Evolutionary conservation across 148 eudicot species (phyloP).

Genomic region (Pharnaceum exiguum): DNA sequence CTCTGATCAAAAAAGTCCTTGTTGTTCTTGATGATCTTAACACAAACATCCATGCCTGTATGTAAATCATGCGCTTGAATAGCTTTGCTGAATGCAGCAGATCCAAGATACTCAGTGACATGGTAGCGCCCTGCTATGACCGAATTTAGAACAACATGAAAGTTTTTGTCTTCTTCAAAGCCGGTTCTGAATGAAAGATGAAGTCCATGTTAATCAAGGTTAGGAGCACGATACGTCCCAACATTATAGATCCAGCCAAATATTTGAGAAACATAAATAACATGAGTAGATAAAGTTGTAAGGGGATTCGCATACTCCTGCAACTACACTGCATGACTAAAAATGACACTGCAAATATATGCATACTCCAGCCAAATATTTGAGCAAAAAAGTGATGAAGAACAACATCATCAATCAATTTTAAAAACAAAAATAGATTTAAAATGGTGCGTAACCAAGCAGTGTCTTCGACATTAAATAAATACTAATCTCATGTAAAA

Average conservation of each 20-base stretch:
- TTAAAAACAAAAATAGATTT: no score
- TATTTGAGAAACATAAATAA: neutral
- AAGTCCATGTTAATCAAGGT: conserved; percentile 8
- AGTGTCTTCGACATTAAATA: no score
- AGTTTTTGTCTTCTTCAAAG: conserved; percentile 98
- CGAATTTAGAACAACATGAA: conserved; percentile 84
- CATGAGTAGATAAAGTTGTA: neutral
- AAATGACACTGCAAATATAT: no score
- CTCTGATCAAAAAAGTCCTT: conserved; percentile 99
- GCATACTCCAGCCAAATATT: no score
- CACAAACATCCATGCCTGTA: conserved; percentile 98
- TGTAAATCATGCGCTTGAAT: conserved; percentile 98
- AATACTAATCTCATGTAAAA: no score
- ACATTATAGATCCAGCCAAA: neutral
- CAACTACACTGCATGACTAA: no score
- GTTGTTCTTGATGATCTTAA: conserved; percentile 95
- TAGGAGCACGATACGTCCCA: conserved; percentile 10
- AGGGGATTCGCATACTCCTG: no score
- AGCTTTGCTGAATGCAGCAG: conserved; percentile 99
- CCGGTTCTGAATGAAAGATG: conserved; percentile 55
- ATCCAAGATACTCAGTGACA: conserved; percentile 98
- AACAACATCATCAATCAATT: no score
- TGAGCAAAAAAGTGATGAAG: no score
- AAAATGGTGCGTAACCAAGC: no score
- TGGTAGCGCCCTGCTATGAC: conserved; percentile 98